These are phyloP conservation scores for Coniosporium tulheliwenetii DNA, from an alignment of 2,329 filamentous ascomycete species.

Conservation along the genomic window DNA sequence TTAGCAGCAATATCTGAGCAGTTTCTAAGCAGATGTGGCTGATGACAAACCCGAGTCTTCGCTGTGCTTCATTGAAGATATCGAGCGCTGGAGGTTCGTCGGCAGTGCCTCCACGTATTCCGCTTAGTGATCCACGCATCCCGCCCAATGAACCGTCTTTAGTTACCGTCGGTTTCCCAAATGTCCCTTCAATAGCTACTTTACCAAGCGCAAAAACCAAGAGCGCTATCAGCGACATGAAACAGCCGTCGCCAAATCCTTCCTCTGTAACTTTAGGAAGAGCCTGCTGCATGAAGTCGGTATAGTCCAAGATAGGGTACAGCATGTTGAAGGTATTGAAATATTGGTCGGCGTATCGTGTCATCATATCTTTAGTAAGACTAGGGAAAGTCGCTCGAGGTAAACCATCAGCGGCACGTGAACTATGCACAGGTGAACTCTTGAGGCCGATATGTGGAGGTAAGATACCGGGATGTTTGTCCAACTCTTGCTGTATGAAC, in stretches of 20 bases:
- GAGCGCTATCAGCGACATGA: constrained; percentile 37
- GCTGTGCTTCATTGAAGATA: constrained; percentile 47
- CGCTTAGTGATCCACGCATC: constrained; percentile 31
- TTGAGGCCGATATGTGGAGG: constrained; percentile 4
- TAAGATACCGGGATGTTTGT: constrained; percentile 12
- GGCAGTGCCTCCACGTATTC: constrained; percentile 35
- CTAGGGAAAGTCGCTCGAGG: constrained; percentile 9
- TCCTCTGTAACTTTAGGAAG: too few species aligned
- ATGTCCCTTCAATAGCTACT: constrained; percentile 35
- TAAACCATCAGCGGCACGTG: constrained; percentile 2
- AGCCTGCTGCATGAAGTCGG: too few species aligned
- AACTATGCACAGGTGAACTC: constrained; percentile 9
- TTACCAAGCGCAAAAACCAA: constrained; percentile 45
- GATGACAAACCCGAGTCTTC: constrained; percentile 41
- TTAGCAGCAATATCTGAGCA: constrained; percentile 41
- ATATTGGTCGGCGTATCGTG: constrained; percentile 35
- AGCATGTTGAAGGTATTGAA: constrained; percentile 47
- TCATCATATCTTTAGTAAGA: constrained; percentile 34
- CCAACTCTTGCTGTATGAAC: constrained; percentile 19
- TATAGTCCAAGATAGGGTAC: too few species aligned
- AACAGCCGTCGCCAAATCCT: too few species aligned
- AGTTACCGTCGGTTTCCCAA: constrained; percentile 28
- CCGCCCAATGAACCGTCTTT: constrained; percentile 32
- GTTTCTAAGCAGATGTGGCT: constrained; percentile 42
- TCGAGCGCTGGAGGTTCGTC: constrained; percentile 39